These are phyloP conservation scores for Sonneratia alba DNA, from an alignment of 345 rosid genomes.

Conservation along the genomic window DNA sequence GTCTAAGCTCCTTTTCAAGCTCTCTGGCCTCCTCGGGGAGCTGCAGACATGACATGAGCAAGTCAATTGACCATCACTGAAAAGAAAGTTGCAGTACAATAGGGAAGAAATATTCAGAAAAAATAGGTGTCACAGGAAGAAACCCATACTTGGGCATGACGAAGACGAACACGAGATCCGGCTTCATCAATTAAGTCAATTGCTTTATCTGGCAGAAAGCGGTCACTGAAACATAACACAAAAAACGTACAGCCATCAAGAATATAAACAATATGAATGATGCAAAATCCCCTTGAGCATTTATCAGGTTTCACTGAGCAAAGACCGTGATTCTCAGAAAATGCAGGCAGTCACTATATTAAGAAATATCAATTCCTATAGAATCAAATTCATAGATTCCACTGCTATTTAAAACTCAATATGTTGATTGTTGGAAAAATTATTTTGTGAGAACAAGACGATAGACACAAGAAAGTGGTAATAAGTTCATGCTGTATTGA, in stretches of 20 bases:
- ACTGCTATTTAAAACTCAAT: background rate
- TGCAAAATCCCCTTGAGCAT: background rate
- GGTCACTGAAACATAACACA: slow-evolving; percentile 28
- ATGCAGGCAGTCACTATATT: background rate
- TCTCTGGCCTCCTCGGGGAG: slow-evolving; percentile 98
- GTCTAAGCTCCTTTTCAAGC: slow-evolving; percentile 92
- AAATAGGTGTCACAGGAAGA: background rate
- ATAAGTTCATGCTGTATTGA: slow-evolving; percentile 3
- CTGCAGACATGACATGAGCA: slow-evolving; percentile 23
- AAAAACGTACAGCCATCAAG: background rate
- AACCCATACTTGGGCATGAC: slow-evolving; percentile 25
- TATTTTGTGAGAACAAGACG: background rate
- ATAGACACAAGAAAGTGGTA: background rate
- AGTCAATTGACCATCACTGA: slow-evolving; percentile 3
- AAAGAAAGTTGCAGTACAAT: background rate
- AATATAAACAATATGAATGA: background rate
- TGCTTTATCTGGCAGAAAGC: slow-evolving; percentile 64
- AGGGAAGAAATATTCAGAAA: background rate
- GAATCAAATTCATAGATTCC: background rate
- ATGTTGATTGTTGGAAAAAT: background rate
- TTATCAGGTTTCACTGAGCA: background rate
- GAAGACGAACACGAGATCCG: slow-evolving; percentile 53
- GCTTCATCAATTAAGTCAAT: slow-evolving; percentile 73
- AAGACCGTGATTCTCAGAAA: background rate
- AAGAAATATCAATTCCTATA: background rate